These are phyloP conservation scores for Dioscorea cayenensis DNA, from an alignment of 116 monocot genomes.

Conservation along the genomic window DNA sequence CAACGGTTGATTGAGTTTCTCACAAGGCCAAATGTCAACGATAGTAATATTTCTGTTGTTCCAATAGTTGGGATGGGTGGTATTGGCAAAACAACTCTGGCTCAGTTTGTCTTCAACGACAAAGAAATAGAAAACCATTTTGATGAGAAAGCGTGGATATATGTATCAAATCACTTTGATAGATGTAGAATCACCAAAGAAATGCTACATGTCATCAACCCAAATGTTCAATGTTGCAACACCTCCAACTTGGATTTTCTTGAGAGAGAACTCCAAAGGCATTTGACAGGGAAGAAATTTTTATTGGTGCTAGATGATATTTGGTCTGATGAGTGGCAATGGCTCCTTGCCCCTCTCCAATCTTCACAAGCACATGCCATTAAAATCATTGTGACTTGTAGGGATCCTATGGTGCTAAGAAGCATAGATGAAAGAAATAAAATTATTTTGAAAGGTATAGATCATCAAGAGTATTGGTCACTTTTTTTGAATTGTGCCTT, in stretches of 20 bases:
- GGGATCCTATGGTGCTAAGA: background rate
- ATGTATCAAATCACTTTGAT: constrained; percentile 17
- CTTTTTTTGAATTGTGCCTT: background rate
- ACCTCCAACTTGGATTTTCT: background rate
- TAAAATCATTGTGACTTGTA: no score
- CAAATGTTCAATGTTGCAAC: no score
- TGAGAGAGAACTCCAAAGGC: background rate
- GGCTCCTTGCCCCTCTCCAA: no score
- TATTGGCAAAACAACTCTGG: constrained; percentile 12
- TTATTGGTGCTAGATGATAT: no score
- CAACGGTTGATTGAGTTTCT: no score
- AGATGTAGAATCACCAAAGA: constrained; percentile 9
- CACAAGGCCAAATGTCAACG: no score
- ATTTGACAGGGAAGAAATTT: background rate
- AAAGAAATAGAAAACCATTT: background rate
- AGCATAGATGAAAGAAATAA: no score
- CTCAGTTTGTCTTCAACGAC: constrained; percentile 5
- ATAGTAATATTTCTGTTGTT: background rate
- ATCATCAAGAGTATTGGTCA: background rate
- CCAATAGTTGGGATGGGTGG: constrained; percentile 18
- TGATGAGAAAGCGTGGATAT: background rate
- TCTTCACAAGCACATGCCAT: no score
- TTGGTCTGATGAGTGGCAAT: no score
- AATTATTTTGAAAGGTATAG: no score
- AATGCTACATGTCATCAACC: background rate